These are phyloP conservation scores for Postia placenta DNA, from an alignment of 768 basidiomycete species.

Conservation along the genomic window DNA sequence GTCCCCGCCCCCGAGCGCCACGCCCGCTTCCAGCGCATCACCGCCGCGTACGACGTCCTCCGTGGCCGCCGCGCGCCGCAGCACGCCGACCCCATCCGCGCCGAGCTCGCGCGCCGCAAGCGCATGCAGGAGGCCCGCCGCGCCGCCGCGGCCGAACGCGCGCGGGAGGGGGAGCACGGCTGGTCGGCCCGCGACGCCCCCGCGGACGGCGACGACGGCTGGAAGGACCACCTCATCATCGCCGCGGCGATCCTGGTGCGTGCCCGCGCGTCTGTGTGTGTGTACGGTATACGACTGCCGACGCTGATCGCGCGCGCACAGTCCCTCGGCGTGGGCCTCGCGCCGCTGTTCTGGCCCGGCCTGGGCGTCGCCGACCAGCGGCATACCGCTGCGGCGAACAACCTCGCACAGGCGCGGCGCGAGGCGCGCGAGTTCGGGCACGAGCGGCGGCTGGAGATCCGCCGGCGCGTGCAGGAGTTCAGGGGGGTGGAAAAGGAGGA, in stretches of 20 bases:
- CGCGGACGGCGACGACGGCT: constrained; percentile 24
- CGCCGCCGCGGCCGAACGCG: constrained; percentile 5
- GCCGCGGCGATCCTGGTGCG: constrained; percentile 43
- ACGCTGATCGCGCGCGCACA: too few species aligned
- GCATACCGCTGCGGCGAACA: constrained; percentile 48
- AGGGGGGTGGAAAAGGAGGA: constrained; percentile 6
- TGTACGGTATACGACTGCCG: neutral
- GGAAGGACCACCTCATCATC: constrained; percentile 47
- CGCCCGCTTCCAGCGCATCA: constrained; percentile 58
- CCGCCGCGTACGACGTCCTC: constrained; percentile 56
- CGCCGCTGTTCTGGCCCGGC: constrained; percentile 34
- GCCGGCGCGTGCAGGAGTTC: constrained; percentile 38
- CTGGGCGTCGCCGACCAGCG: constrained; percentile 31
- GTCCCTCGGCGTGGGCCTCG: constrained; percentile 41
- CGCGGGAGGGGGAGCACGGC: neutral
- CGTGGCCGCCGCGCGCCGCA: too few species aligned
- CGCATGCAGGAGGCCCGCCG: constrained; percentile 26
- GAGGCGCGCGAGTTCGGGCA: constrained; percentile 53
- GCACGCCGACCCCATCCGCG: constrained; percentile 38
- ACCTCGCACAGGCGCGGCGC: constrained; percentile 51
- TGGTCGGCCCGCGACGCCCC: too few species aligned
- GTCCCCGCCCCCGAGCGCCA: constrained; percentile 43
- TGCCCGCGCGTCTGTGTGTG: neutral
- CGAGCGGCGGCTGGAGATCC: constrained; percentile 45
- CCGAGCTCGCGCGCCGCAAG: constrained; percentile 47